Percentiles rank a stretch among this genome's conserved stretches.
Conservation (phyloP, 2,329 filamentous ascomycete genomes). For the Colletotrichum gloeosporioides region DNA sequence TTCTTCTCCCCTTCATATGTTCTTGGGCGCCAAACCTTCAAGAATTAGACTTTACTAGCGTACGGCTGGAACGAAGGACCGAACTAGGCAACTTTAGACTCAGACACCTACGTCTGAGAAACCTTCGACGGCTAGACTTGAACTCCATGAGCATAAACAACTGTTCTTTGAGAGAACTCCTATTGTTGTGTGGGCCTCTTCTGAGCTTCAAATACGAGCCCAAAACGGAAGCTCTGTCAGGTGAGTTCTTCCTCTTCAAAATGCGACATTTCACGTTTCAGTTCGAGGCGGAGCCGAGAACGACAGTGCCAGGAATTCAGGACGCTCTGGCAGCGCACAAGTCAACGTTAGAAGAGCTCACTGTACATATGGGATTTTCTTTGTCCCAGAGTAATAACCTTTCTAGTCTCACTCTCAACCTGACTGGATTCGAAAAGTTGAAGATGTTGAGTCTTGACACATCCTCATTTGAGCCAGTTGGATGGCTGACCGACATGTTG, state of each 20-base stretch:
- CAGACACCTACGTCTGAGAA: neutral
- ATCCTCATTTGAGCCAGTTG: neutral
- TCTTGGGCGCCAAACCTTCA: neutral
- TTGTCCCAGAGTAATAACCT: neutral
- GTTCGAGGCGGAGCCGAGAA: too few species aligned
- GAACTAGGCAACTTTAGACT: too few species aligned
- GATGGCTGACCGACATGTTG: neutral
- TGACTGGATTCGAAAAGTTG: neutral
- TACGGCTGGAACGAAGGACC: too few species aligned
- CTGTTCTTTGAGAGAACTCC: rapidly evolving
- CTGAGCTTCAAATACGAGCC: neutral
- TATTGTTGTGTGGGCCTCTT: neutral
- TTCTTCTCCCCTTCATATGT: neutral
- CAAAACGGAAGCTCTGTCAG: too few species aligned
- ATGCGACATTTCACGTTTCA: too few species aligned
- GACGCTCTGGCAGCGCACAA: rapidly evolving
- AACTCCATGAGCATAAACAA: rapidly evolving
- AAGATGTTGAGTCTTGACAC: neutral
- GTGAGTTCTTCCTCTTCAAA: too few species aligned
- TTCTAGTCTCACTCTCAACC: neutral
- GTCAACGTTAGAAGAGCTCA: neutral
- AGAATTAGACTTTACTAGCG: too few species aligned
- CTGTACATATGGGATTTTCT: neutral
- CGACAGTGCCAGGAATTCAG: neutral
- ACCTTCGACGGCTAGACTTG: neutral